These are phyloP conservation scores for Dothistroma septosporum DNA, from an alignment of 2,329 filamentous ascomycete species.

Conservation along the genomic window DNA sequence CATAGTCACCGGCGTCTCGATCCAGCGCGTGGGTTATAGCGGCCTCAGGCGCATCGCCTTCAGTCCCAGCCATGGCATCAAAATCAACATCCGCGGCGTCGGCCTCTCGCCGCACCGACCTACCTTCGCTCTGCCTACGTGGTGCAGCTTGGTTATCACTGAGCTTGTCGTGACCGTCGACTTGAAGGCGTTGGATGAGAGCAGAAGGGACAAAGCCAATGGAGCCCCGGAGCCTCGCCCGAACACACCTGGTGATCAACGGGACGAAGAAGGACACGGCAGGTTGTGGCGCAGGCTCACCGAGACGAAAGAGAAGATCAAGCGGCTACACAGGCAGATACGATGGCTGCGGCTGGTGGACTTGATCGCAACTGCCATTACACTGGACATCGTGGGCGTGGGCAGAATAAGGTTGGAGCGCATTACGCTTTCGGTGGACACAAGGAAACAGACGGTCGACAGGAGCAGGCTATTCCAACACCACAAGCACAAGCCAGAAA, in stretches of 20 bases:
- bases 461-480: slow-evolving; percentile 84
- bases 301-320: slow-evolving; percentile 76
- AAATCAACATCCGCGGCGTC: slow-evolving; percentile 82
- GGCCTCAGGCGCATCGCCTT: slow-evolving; percentile 88
- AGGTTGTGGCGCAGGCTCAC: slow-evolving; percentile 80
- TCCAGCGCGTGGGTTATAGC: slow-evolving; percentile 90
- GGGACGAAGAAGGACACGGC: slow-evolving; percentile 43
- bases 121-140: slow-evolving; percentile 95
- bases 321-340: slow-evolving; percentile 79
- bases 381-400: slow-evolving; percentile 71
- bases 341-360: slow-evolving; percentile 88
- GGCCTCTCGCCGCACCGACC: slow-evolving; percentile 86
- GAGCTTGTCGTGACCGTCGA: slow-evolving; percentile 84
- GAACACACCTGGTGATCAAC: slow-evolving; percentile 16
- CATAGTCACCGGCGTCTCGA: slow-evolving; percentile 88
- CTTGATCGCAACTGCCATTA: slow-evolving; percentile 75
- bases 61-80: slow-evolving; percentile 80
- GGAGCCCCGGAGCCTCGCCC: slow-evolving; percentile 11
- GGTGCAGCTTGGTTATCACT: slow-evolving; percentile 83
- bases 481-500: slow-evolving; percentile 59
- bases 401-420: slow-evolving; percentile 81
- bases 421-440: slow-evolving; percentile 83
- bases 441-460: slow-evolving; percentile 84
- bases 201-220: slow-evolving; percentile 17
- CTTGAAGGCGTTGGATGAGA: slow-evolving; percentile 56